A percentile compares a stretch with the other conserved stretches of the same genome.
Conservation (phyloP, 768 basidiomycete genomes). For the Leccinum boreale region DNA sequence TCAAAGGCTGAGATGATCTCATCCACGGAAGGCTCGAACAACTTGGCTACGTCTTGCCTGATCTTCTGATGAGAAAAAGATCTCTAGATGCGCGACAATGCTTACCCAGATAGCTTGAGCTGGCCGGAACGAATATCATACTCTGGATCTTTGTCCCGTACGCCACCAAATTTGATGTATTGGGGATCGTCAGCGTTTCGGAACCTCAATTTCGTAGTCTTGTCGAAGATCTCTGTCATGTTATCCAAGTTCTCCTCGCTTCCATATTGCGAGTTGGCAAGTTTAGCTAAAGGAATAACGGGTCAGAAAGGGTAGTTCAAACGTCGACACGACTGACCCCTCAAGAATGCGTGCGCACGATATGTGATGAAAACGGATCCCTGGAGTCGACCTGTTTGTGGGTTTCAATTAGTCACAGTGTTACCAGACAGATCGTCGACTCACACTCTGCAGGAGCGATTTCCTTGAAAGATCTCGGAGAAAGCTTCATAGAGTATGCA, state of each 20-base stretch:
- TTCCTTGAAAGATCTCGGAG: slow-evolving; percentile 36
- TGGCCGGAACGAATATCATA: slow-evolving; percentile 36
- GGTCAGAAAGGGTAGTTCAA: neutral
- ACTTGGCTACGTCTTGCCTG: slow-evolving; percentile 9
- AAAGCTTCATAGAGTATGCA: slow-evolving; percentile 37
- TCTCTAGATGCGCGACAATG: slow-evolving; percentile 20
- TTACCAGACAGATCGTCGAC: neutral
- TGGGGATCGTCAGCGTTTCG: slow-evolving; percentile 32
- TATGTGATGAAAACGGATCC: slow-evolving; percentile 37
- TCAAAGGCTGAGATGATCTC: slow-evolving; percentile 15
- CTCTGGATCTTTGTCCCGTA: slow-evolving; percentile 32
- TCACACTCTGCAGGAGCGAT: slow-evolving; percentile 33
- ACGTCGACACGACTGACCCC: slow-evolving; percentile 18
- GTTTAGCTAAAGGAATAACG: slow-evolving; percentile 16
- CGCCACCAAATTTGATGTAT: slow-evolving; percentile 38
- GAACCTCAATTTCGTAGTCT: slow-evolving; percentile 37
- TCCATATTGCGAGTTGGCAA: slow-evolving; percentile 29
- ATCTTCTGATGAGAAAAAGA: slow-evolving; percentile 35
- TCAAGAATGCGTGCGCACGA: slow-evolving; percentile 31
- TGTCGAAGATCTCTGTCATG: slow-evolving; percentile 35
- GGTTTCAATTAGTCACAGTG: neutral
- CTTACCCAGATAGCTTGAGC: slow-evolving; percentile 35
- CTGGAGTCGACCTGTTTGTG: slow-evolving; percentile 33
- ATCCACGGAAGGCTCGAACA: slow-evolving; percentile 12
- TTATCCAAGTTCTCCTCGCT: slow-evolving; percentile 27